These are phyloP conservation scores for Lippia alba DNA, from an alignment of 305 asterid genomes.

Conservation along the genomic window DNA sequence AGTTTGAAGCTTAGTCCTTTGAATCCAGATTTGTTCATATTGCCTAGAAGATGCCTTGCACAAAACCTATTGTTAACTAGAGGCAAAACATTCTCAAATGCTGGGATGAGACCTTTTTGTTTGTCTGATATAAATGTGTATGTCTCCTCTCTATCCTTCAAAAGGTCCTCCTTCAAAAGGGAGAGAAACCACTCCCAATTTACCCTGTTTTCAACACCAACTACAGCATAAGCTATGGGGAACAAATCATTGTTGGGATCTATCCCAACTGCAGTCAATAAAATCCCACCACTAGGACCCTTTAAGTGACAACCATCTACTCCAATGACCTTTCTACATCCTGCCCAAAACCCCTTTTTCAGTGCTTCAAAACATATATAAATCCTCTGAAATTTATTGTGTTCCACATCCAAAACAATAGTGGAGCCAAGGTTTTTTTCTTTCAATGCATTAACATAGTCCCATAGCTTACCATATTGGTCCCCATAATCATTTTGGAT, in stretches of 20 bases:
- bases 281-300: not conserved
- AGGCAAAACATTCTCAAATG: not conserved
- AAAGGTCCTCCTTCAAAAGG: not conserved
- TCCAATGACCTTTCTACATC: not conserved
- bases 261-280: not conserved
- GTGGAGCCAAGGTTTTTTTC: not conserved
- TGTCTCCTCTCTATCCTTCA: not conserved
- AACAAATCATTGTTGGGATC: not conserved
- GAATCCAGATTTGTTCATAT: not conserved
- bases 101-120: not conserved
- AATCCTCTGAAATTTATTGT: not conserved
- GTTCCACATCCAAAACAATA: not conserved
- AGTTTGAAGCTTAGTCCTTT: no score
- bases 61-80: not conserved
- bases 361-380: not conserved
- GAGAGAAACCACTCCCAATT: not conserved
- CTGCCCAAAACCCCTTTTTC: not conserved
- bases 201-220: not conserved
- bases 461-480: not conserved
- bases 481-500: no score
- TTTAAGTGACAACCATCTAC: not conserved
- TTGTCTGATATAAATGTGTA: not conserved
- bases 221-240: not conserved
- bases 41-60: not conserved
- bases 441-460: no score